phyloP scores from a whole-genome alignment of 1,139 yeast genomes.

The Arxiozyma slooffiae region DNA sequence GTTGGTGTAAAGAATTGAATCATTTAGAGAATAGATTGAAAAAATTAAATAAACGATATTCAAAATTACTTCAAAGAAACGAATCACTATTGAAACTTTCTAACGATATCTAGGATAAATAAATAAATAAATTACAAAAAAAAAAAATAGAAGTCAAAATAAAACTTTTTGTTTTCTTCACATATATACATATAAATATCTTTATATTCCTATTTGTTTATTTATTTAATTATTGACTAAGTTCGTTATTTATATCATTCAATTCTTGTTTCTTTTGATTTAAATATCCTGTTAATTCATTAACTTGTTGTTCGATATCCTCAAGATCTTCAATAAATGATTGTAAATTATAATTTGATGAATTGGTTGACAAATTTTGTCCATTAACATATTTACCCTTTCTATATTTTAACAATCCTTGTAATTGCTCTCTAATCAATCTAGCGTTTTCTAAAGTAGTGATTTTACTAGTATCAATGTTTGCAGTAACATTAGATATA shows the following conservation, averaged over 20 bases:
- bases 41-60: constrained; percentile 2
- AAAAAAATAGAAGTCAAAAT: not conserved
- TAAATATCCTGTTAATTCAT: constrained; percentile 44
- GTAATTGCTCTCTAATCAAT: constrained; percentile 60
- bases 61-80: not conserved
- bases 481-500: not conserved
- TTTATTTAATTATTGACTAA: constrained; percentile 18
- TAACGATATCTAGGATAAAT: not conserved
- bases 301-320: constrained; percentile 46
- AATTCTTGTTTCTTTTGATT: constrained; percentile 41
- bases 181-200: not conserved
- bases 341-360: constrained; percentile 21
- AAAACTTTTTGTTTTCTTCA: not conserved
- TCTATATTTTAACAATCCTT: constrained; percentile 34
- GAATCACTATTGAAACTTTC: not conserved
- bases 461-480: not conserved
- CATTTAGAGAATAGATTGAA: constrained; percentile 1
- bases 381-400: constrained; percentile 24
- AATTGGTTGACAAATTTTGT: constrained; percentile 6
- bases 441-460: constrained; percentile 36
- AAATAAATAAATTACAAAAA: not conserved
- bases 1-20: not conserved
- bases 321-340: constrained; percentile 38
- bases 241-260: constrained; percentile 35
- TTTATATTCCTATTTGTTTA: not conserved